Evolutionary conservation across 164 flowering plant species (phyloP).

Genomic region (Cinnamomum micranthum): DNA sequence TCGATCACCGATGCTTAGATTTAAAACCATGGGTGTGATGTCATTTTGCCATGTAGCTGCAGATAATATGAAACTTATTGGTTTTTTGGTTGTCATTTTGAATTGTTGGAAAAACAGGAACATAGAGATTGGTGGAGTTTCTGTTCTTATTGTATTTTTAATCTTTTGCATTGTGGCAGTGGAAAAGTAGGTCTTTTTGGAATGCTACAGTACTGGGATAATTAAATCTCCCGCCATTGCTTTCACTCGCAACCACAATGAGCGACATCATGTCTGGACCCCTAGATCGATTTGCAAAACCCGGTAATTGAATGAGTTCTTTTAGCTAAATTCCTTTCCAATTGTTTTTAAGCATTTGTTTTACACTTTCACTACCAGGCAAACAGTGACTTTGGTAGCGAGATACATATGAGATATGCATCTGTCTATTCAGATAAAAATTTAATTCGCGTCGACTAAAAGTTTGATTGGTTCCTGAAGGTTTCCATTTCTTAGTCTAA

Average conservation of each 20-base stretch:
- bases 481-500: too few relatives aligned
- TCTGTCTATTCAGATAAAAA: not conserved
- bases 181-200: not conserved
- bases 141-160: not conserved
- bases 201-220: not conserved
- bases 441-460: too few relatives aligned
- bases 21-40: too few relatives aligned
- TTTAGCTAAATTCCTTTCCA: not conserved
- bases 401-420: not conserved
- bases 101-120: not conserved
- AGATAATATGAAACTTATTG: not conserved
- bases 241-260: not conserved
- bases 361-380: not conserved
- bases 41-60: too few relatives aligned
- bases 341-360: not conserved
- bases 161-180: not conserved
- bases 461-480: not conserved
- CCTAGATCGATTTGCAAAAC: conserved; percentile 41
- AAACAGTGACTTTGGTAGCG: not conserved
- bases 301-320: conserved; percentile 29
- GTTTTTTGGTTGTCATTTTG: not conserved
- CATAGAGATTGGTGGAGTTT: not conserved
- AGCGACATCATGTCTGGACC: conserved; percentile 38
- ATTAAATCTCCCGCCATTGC: conserved; percentile 1
- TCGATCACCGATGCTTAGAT: too few relatives aligned